Evolutionary conservation across 2,329 filamentous ascomycete genomes (phyloP), one percentile per base, ranked within the genome.

Genomic region (Pseudogymnoascus sp.): DNA sequence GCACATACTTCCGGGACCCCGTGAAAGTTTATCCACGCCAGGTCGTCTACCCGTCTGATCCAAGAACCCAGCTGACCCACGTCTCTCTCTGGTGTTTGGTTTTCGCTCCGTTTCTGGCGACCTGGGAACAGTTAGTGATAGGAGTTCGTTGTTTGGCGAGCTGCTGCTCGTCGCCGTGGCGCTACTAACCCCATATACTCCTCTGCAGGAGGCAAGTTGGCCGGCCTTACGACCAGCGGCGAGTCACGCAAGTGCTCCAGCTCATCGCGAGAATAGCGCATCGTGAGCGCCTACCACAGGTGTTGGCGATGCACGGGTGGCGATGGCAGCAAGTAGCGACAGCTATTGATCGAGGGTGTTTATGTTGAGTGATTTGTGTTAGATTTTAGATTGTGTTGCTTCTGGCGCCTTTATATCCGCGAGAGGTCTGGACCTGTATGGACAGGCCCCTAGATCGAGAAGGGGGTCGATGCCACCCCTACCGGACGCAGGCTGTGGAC

Each of bases 161-260:
- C 47, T 53, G 19, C 26, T 19, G 47, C 47, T 53, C 47, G 8
- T 53, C 47, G 14, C 2, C 4, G 33, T 60, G 6, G 19, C 16
- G 33, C 33, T 16, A 60, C 71, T 67, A 81, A 96, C 89, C 93
- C 92, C 91, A 97, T 96, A 93, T 93, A 97, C 80, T 96, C 91
- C 78, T 96, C 91, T 67, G 88, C 84, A 26, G 91, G 89, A 68
- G 92, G 93, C 53, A 97, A 82, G 67, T 82, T 84, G 67, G 87
- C 80, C 56, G 93, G 93, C 76, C 90, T 96, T 70, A 83, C 79
- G 72, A 92, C 92, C 75, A 96, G 81, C 68, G 92, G 92, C 67
- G 93, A 97, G 65, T 88, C 81, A 76, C 88, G 85, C 71, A 97
- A 80, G 74, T 82, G 81, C 71, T 91, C 80, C 70, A 97, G 81